A percentile compares a stretch with the other conserved stretches of the same genome.
Evolutionary conservation across 2,329 filamentous ascomycete genomes (phyloP).

Genomic region (Dryadomyces quercivorus): DNA sequence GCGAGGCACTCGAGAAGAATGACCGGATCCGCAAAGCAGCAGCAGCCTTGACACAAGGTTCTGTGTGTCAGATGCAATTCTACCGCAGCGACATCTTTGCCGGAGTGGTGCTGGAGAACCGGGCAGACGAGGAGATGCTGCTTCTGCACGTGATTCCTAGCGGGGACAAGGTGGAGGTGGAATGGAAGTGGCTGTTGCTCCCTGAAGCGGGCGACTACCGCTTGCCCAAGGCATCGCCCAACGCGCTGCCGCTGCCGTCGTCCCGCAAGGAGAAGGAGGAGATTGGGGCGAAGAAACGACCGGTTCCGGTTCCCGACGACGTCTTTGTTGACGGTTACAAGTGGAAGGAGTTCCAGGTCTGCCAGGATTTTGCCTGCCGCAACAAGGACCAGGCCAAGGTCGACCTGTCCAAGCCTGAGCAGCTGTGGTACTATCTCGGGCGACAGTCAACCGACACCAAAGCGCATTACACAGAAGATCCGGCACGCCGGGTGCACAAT

Average conservation of each 20-base stretch:
- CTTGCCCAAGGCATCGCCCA: slow-evolving; percentile 61
- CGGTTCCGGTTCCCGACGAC: slow-evolving; percentile 51
- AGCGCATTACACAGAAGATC: slow-evolving; percentile 81
- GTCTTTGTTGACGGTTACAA: slow-evolving; percentile 54
- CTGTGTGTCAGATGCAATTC: slow-evolving; percentile 80
- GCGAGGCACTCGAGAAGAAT: slow-evolving; percentile 57
- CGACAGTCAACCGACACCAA: slow-evolving; percentile 78
- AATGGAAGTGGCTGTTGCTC: slow-evolving; percentile 75
- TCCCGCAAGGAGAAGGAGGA: slow-evolving; percentile 51
- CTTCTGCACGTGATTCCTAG: slow-evolving; percentile 75
- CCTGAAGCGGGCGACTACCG: slow-evolving; percentile 58
- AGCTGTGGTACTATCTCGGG: slow-evolving; percentile 83
- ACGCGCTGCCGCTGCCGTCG: slow-evolving; percentile 58
- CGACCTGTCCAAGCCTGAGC: slow-evolving; percentile 58
- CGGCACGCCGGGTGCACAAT: slow-evolving; percentile 45
- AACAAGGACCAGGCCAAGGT: slow-evolving; percentile 56
- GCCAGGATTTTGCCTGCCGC: slow-evolving; percentile 27
- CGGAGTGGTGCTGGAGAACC: slow-evolving; percentile 76
- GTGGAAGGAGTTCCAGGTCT: slow-evolving; percentile 70
- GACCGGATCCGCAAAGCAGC: slow-evolving; percentile 57
- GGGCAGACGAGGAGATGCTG: slow-evolving; percentile 59
- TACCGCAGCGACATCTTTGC: slow-evolving; percentile 81
- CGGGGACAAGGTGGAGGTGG: slow-evolving; percentile 65
- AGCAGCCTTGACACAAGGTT: slow-evolving; percentile 53
- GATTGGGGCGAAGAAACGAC: slow-evolving; percentile 54